Base-by-base conservation (phyloP, 2,329 filamentous ascomycete genomes). In the Aureobasidium sp. region DNA sequence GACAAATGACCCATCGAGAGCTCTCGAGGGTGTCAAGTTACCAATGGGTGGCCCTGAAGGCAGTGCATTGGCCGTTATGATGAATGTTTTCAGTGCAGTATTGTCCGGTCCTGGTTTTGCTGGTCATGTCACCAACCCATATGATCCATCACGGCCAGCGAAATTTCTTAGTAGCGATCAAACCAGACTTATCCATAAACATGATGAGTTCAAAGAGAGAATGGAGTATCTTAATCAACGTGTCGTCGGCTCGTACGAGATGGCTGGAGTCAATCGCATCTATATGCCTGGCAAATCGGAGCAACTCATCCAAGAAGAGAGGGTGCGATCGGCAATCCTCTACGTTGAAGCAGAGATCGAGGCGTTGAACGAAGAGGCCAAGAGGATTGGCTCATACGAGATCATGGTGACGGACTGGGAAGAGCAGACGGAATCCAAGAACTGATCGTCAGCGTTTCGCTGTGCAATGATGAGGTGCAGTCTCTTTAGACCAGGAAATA, bases 31-130 rank as follows among this genome's bases (percentile, higher is more conserved):
- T 1, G 88, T 92, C 4, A 93, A 94, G 90, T 75, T 93, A 21
- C 89, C 90, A 0, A 91, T 94, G 87, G 90, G 89, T 2, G 90
- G 90, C 0, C 89, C 90, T 0, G 94, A 94, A 72, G 90, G 90
- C 0, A 89, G 86, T 2, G 90, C 83, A 0, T 72, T 94, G 45
- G 78, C 88, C 0, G 83, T 94, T 60, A 93, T 91, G 88, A 94
- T 94, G 90, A 89, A 94, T 69, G 87, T 95, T 2, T 93, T 94
- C 69, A 91, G 88, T 0, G 90, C 89, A 0, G 86, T 89, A 0
- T 69, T 94, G 0, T 90, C 88, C 0, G 90, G 89, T 0, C 87
- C 86, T 41, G 89, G 88, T 0, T 94, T 90, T 73, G 90, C 88
- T 0, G 89, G 89, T 0, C 79, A 88, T 68, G 90, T 94, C 27